Evolutionary conservation across 2,329 filamentous ascomycete species (phyloP).

Genomic region (Purpureocillium lavendulum): DNA sequence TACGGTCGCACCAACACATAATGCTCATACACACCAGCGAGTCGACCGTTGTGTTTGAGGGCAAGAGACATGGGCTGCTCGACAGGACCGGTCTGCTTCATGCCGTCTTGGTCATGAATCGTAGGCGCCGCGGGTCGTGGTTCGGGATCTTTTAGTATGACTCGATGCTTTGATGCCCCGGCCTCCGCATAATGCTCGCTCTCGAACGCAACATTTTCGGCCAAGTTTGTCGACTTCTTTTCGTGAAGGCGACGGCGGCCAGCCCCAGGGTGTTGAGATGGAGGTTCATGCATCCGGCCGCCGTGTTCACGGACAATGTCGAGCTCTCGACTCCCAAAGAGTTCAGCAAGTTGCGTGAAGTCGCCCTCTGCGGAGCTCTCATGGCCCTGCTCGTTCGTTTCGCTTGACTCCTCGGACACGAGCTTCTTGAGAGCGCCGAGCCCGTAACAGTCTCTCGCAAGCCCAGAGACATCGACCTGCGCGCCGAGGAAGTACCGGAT

Average conservation of each 20-base stretch:
- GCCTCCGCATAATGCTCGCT: conserved; percentile 1
- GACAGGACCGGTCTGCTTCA: not conserved
- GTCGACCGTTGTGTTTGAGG: conserved; percentile 13
- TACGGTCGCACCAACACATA: conserved; percentile 60
- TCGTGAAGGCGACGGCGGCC: conserved; percentile 3
- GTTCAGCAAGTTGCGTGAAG: conserved; percentile 57
- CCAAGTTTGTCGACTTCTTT: not conserved
- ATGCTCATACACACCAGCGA: conserved; percentile 34
- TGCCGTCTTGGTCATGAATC: too few relatives aligned
- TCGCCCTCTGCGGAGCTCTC: conserved; percentile 39
- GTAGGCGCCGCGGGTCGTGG: not conserved
- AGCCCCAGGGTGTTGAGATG: conserved; percentile 5
- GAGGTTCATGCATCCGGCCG: conserved; percentile 49
- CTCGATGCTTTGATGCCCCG: conserved; percentile 5
- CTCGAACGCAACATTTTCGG: not conserved
- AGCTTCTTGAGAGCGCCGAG: conserved; percentile 52
- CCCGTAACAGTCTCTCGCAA: conserved; percentile 58
- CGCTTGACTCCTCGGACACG: conserved; percentile 6
- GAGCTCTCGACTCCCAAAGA: conserved; percentile 60
- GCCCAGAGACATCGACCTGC: conserved; percentile 61
- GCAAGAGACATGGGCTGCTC: conserved; percentile 2
- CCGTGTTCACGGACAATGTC: conserved; percentile 53
- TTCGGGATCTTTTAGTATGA: conserved; percentile 8
- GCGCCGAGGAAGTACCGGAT: conserved; percentile 64
- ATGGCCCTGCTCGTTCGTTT: not conserved